Evolutionary conservation across 1,139 yeast species (phyloP).

Genomic region (Saccharomyces pastorianus): DNA sequence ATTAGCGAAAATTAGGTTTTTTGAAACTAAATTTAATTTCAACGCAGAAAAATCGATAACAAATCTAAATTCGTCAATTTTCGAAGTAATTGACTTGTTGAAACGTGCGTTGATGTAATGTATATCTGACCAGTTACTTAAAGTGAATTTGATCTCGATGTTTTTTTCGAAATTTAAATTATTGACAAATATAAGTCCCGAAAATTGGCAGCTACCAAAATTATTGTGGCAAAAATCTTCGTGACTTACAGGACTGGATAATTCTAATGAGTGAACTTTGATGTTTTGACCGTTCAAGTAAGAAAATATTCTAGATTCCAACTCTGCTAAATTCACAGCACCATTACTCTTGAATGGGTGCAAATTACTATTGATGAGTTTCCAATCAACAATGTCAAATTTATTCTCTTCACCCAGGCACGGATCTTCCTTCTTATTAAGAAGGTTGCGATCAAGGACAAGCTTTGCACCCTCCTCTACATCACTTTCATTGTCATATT

Average conservation of each 20-base stretch:
- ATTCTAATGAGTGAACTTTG: slow-evolving; percentile 18
- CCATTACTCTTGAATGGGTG: slow-evolving; percentile 7
- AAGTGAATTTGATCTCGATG: slow-evolving; percentile 23
- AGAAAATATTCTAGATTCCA: slow-evolving; percentile 12
- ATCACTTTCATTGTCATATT: slow-evolving; percentile 8
- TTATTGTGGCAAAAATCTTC: neutral
- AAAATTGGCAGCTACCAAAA: slow-evolving; percentile 4
- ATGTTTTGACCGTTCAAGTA: slow-evolving; percentile 24
- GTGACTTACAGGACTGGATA: neutral
- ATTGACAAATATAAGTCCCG: slow-evolving; percentile 19
- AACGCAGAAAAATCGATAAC: slow-evolving; percentile 19
- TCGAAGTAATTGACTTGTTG: slow-evolving; percentile 17
- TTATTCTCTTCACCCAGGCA: slow-evolving; percentile 1
- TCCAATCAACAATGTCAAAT: slow-evolving; percentile 12
- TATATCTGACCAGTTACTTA: slow-evolving; percentile 23
- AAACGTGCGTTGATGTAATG: slow-evolving; percentile 21
- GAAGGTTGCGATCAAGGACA: neutral
- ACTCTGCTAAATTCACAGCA: slow-evolving; percentile 2
- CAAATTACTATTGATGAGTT: slow-evolving; percentile 8
- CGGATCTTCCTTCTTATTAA: neutral
- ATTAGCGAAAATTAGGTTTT: slow-evolving; percentile 17
- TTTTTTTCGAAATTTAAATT: slow-evolving; percentile 23
- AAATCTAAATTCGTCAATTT: slow-evolving; percentile 25
- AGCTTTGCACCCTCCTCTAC: neutral
- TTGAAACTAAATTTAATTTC: slow-evolving; percentile 26